These are phyloP conservation scores for Plasmodium gonderi DNA, from an alignment of 169 alveolate genomes.

Conservation along the genomic window DNA sequence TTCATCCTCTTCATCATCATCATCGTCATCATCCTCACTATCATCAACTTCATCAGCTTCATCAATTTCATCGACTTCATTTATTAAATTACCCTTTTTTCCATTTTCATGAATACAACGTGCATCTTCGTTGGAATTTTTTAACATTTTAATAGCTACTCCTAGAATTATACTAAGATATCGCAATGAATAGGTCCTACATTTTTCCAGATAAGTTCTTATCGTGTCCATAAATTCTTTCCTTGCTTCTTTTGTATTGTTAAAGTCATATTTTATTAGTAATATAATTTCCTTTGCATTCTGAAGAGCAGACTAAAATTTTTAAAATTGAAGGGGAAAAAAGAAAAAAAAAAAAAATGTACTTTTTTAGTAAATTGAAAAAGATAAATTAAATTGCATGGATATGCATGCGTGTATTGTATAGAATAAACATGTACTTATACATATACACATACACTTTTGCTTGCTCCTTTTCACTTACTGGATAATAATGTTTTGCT, in stretches of 20 bases:
- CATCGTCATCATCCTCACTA: background rate
- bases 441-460: background rate
- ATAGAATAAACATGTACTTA: background rate
- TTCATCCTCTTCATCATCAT: background rate
- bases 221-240: background rate
- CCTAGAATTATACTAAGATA: background rate
- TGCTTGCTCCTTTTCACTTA: background rate
- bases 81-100: background rate
- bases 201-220: background rate
- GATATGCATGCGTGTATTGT: background rate
- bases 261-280: background rate
- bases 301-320: background rate
- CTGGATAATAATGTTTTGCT: background rate
- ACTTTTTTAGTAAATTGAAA: background rate
- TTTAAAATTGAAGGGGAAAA: too few species aligned
- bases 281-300: background rate
- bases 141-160: background rate
- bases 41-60: background rate
- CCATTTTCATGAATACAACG: background rate
- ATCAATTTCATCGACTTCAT: background rate
- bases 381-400: background rate
- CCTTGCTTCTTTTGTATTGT: background rate
- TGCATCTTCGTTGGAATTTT: background rate
- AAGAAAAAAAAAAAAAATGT: background rate
- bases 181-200: background rate